Evolutionary conservation across 2,329 filamentous ascomycete species (phyloP), one percentile per base, ranked within the genome.

Genomic region (Penicillium digitatum): DNA sequence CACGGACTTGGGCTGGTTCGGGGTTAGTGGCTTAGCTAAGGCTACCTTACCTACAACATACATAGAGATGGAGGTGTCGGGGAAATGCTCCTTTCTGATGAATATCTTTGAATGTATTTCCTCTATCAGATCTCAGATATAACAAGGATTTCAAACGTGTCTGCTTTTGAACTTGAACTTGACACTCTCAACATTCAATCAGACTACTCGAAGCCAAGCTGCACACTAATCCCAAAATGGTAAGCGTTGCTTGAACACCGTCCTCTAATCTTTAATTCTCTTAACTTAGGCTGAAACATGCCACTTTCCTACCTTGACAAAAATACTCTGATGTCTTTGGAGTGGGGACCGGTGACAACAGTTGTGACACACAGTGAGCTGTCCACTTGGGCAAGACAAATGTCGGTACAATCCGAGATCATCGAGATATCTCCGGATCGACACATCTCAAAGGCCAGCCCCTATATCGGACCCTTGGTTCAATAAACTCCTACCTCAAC

Each of bases 271-370:
- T 49, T 40, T 42, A 29, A 42, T 53, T 40, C 22, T 40, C n/a
- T n/a, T 5, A 24, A 32, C 22, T 29, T 31, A 8, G 22, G 52
- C 55, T 63, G 57, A 64, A 61, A 64, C 62, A 63, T 57, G 39
- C 22, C 44, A 24, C 46, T 38, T 53, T 37, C 31, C 50, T 60
- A 38, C 58, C 50, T 39, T 52, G 37, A 27, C 22, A 56, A 27
- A 27, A 27, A 32, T n/a, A 38, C 38, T 27, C 20, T 27, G 10
- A 34, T 56, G 37, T 43, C 29, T 56, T 54, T 59, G 47, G 51
- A 57, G 52, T 40, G 40, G 55, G 27, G 53, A 54, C 55, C 34
- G 27, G 11, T 2, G 39, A 45, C 37, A 5, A 44, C 34, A 55
- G 52, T 10, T 20, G 34, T 35, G 29, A 27, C 37, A 35, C 38